These are phyloP conservation scores for Hericium coralloides DNA, from an alignment of 768 basidiomycete genomes.

Conservation along the genomic window DNA sequence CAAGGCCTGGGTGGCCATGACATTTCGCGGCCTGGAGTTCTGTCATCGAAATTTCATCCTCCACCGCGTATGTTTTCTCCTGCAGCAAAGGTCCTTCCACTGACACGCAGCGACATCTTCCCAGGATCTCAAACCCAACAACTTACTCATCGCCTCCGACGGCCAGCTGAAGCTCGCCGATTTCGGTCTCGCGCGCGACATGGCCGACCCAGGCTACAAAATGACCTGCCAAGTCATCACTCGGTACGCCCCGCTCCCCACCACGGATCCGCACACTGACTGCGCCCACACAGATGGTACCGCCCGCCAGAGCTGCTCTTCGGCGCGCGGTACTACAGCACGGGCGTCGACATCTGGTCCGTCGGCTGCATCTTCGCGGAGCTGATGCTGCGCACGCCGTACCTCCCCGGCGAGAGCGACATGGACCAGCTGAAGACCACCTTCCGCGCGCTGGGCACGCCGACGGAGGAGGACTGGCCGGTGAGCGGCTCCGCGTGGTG, in stretches of 20 bases:
- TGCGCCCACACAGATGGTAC: constrained; percentile 70
- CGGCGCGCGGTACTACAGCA: constrained; percentile 83
- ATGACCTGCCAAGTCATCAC: constrained; percentile 99
- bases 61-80: constrained; percentile 59
- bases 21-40: constrained; percentile 94
- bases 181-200: constrained; percentile 97
- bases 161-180: constrained; percentile 96
- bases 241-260: constrained; percentile 43
- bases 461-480: constrained; percentile 96
- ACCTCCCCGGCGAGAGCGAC: constrained; percentile 90
- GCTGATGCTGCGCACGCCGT: constrained; percentile 92
- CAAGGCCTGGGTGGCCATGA: constrained; percentile 99
- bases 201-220: constrained; percentile 87
- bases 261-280: not conserved
- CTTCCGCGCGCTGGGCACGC: constrained; percentile 91
- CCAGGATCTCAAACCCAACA: constrained; percentile 98
- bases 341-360: constrained; percentile 94
- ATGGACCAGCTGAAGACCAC: constrained; percentile 95
- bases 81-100: no score
- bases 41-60: constrained; percentile 92
- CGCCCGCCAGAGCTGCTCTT: constrained; percentile 93
- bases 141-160: constrained; percentile 84
- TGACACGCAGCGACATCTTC: not conserved
- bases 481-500: constrained; percentile 33
- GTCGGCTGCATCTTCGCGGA: constrained; percentile 98